Evolutionary conservation across 2,329 filamentous ascomycete genomes (phyloP), one percentile per base, ranked within the genome.

Genomic region (Ophiognomonia clavigignenti-juglandacearum): DNA sequence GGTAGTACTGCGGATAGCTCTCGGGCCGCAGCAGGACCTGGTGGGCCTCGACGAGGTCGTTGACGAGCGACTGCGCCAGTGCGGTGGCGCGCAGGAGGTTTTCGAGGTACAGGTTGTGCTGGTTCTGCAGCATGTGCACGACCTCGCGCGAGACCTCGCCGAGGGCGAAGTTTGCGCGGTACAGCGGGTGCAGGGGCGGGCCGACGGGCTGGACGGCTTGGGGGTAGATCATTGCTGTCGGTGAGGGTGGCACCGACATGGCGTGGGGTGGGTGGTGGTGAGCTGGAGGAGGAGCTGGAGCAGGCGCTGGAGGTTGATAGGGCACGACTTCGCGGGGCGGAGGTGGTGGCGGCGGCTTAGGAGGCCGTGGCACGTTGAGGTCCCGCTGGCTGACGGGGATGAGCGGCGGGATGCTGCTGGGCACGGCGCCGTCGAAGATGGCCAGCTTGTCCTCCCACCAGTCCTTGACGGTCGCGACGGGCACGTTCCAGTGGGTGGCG

Each of bases 151-250:
- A 34, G 4, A 43, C 31, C 10, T 32, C 40, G 5, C 32, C 31
- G 13, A 43, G 27, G 6, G 40, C 32, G 16, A 35, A 43, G 20
- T 24, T 34, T 6, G 40, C 40, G 4, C 40, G 40, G 22, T 43
- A 43, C n/a, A 43, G 31, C 26, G 39, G 39, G 22, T 42, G 39
- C 27, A 42, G 22, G 4, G 31, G 27, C 39, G 29, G 39, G 24
- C 39, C 39, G 6, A 19, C 10, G n/a, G 32, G 32, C 18, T 35
- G 32, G 32, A 35, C 10, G 32, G 32, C 32, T 10, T 35, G 32
- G 4, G 32, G 32, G 32, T 35, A 35, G 9, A 35, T n/a, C n/a
- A n/a, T n/a, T n/a, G n/a, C n/a, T n/a, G n/a, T n/a, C 32, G 10
- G 32, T 6, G 32, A 10, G 3, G 18, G 14, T 7, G 10, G 32